These are phyloP conservation scores for Lepiota subincarnata DNA, from an alignment of 768 basidiomycete species.

Conservation along the genomic window DNA sequence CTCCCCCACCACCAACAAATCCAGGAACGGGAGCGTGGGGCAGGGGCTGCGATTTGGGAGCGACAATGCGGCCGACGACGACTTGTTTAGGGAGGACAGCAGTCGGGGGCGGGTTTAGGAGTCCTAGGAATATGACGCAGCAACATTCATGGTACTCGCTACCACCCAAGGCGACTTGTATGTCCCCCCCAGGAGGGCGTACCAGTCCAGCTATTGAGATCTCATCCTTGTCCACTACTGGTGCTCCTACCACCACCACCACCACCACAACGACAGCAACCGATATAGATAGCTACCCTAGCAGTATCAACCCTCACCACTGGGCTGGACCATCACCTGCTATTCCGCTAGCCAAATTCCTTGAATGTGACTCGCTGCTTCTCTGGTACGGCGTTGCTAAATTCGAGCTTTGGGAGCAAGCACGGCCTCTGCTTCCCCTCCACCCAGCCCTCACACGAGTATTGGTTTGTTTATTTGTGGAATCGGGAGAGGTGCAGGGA, in stretches of 20 bases:
- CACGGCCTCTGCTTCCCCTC: slow-evolving; percentile 31
- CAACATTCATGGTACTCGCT: background rate
- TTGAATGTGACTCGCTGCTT: slow-evolving; percentile 54
- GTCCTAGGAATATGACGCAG: background rate
- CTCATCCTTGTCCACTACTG: background rate
- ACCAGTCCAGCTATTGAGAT: background rate
- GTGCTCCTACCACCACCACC: background rate
- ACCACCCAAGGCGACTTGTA: background rate
- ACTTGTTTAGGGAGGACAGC: background rate
- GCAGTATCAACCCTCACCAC: background rate
- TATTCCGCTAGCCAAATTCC: slow-evolving; percentile 67
- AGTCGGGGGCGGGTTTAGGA: background rate
- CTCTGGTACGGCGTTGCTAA: slow-evolving; percentile 58
- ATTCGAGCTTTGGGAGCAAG: slow-evolving; percentile 67
- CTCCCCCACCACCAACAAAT: slow-evolving; percentile 22
- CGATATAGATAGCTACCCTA: slow-evolving; percentile 8
- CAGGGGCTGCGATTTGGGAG: slow-evolving; percentile 6
- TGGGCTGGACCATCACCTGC: slow-evolving; percentile 56
- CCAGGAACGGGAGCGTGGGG: slow-evolving; percentile 9
- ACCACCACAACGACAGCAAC: slow-evolving; percentile 1
- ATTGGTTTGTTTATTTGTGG: slow-evolving; percentile 14
- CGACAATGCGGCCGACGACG: slow-evolving; percentile 12
- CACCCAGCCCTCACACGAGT: slow-evolving; percentile 12
- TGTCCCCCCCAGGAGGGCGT: background rate
- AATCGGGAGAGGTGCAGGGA: slow-evolving; percentile 7